Base-by-base conservation (phyloP, 1,284 basidiomycete genomes). In the Amylostereum chailletii region DNA sequence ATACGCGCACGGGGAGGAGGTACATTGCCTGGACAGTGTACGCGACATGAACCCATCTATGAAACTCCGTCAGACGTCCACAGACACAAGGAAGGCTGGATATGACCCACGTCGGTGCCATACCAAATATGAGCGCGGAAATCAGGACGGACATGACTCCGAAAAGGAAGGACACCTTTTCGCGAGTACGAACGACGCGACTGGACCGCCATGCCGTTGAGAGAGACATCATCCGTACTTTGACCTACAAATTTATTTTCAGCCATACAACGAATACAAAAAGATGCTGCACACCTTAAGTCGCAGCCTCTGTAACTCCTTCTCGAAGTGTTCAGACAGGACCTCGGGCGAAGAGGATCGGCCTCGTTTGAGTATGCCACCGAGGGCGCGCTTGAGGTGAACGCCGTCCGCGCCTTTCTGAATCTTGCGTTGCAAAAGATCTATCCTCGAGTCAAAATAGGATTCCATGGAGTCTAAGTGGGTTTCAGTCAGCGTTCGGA, bases 1-100 rank as follows among this genome's bases (percentile, higher is more conserved):
- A 43, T 43, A 43, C 32, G 42, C 42, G 42, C 42, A 43, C 32
- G 19, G 42, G 42, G 29, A 43, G 42, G 42, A 43, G 42, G 42
- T 43, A 43, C 30, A 30, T 30, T 30, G 42, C 42, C 29, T 43
- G 42, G 6, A 29, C 42, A 6, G 42, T 43, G 30, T 43, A 43
- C n/a, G 42, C 42, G 19, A 43, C 42, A n/a, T 43, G 42, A 7
- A 43, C 42, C 42, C 42, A 43, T 11, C 42, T 43, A n/a, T 5
- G 7, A 1, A 10, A 29, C 19, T 26, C 6, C 27, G n/a, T 6
- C 10, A 30, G 4, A 26, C 4, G 42, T n/a, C 10, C 27, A 37
- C n/a, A 37, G n/a, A 37, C 7, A 37, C 7, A n/a, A 7, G 36
- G 5, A 11, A 30, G 7, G 19, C 8, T 11, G 7, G 32, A 10